A percentile compares a stretch with the other conserved stretches of the same genome.
phyloP scores from a whole-genome alignment of 495 filamentous ascomycete species.

The Penicillium cinerascens region DNA sequence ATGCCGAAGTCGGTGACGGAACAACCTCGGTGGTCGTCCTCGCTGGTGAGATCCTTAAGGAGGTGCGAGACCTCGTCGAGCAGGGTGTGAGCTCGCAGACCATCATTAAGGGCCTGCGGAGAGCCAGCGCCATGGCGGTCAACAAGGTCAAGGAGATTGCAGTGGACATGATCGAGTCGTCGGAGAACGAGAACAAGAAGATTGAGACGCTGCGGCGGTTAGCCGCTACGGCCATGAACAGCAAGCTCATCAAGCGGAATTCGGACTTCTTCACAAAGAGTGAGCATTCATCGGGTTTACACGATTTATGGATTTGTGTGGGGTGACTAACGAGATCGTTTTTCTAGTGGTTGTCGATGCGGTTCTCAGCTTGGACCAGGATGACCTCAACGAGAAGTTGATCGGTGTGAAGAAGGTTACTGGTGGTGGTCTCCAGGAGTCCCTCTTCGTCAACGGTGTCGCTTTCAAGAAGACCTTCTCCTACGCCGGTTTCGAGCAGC shows the following conservation, averaged over 20 bases:
- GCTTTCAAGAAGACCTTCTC: slow-evolving; percentile 99
- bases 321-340: slow-evolving; percentile 5
- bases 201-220: slow-evolving; percentile 86
- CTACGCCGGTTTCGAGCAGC: slow-evolving; percentile 98
- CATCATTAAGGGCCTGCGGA: slow-evolving; percentile 93
- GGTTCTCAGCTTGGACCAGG: slow-evolving; percentile 93
- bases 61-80: slow-evolving; percentile 91
- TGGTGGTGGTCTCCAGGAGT: slow-evolving; percentile 93
- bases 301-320: not conserved
- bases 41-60: slow-evolving; percentile 94
- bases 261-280: slow-evolving; percentile 96
- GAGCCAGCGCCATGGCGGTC: slow-evolving; percentile 85
- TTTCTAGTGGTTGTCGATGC: slow-evolving; percentile 91
- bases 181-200: slow-evolving; percentile 68
- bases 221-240: slow-evolving; percentile 97
- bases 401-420: slow-evolving; percentile 98
- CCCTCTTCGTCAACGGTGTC: slow-evolving; percentile 95
- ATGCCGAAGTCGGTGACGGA: slow-evolving; percentile 97
- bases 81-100: slow-evolving; percentile 95
- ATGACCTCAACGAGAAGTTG: slow-evolving; percentile 94
- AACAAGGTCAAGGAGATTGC: slow-evolving; percentile 99
- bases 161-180: slow-evolving; percentile 61
- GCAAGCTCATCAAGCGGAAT: slow-evolving; percentile 97
- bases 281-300: slow-evolving; percentile 36
- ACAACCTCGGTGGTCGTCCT: slow-evolving; percentile 96